These are phyloP conservation scores for Pichia sp. DNA, from an alignment of 1,139 yeast genomes.

Conservation along the genomic window DNA sequence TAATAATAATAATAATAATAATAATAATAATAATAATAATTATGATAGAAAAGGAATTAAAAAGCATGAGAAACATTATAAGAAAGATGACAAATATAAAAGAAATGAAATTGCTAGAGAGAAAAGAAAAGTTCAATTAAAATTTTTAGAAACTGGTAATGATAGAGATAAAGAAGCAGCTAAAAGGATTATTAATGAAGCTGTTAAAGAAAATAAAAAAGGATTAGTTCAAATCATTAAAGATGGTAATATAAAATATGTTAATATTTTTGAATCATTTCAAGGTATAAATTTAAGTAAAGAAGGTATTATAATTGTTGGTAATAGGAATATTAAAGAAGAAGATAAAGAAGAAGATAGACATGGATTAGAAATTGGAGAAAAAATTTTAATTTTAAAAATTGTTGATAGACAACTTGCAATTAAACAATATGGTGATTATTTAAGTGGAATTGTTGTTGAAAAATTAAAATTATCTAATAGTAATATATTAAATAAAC, in stretches of 20 bases:
- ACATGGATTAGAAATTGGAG: constrained; percentile 13
- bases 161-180: constrained; percentile 23
- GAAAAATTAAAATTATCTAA: constrained; percentile 13
- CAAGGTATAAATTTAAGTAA: constrained; percentile 18
- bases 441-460: constrained; percentile 24
- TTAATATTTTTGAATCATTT: constrained; percentile 13
- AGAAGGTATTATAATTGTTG: constrained; percentile 22
- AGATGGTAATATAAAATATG: constrained; percentile 4
- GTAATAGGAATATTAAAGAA: constrained; percentile 8
- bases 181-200: constrained; percentile 18
- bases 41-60: not conserved
- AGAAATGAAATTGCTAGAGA: not conserved
- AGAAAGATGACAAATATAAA: not conserved
- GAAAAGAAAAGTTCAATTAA: constrained; percentile 1
- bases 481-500: constrained; percentile 23
- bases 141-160: constrained; percentile 19
- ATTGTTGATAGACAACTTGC: constrained; percentile 32
- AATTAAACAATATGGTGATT: constrained; percentile 35
- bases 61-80: not conserved
- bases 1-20: too few species aligned
- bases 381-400: constrained; percentile 31
- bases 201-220: constrained; percentile 12
- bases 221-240: constrained; percentile 20
- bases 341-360: constrained; percentile 8
- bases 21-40: not conserved